Evolutionary conservation across 1,284 basidiomycete genomes (phyloP).

Genomic region (Trametes sp.): DNA sequence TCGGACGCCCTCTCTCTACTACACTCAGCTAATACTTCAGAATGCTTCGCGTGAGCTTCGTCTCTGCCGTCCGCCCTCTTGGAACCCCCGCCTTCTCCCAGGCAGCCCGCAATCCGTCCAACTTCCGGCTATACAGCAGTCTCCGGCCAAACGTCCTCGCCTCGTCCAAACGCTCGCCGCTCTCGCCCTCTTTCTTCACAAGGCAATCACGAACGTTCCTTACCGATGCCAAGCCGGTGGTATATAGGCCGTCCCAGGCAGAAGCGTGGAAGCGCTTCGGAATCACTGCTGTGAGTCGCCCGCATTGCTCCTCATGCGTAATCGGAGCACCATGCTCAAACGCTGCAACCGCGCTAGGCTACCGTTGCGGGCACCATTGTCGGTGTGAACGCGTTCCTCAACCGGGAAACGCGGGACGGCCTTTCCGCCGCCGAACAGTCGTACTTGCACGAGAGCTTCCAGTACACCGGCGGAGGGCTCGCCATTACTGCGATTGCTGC

Average conservation of each 20-base stretch:
- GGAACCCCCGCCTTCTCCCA: conserved; percentile 27
- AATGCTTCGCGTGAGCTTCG: conserved; percentile 46
- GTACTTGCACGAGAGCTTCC: conserved; percentile 86
- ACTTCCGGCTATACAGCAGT: conserved; percentile 41
- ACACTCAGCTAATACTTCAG: not conserved
- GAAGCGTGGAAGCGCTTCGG: conserved; percentile 58
- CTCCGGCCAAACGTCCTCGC: conserved; percentile 43
- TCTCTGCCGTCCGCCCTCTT: conserved; percentile 37
- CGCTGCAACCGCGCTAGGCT: conserved; percentile 47
- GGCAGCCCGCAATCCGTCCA: conserved; percentile 27
- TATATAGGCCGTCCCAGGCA: conserved; percentile 46
- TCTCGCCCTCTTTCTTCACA: conserved; percentile 33
- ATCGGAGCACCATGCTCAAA: not conserved
- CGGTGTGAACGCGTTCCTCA: conserved; percentile 70
- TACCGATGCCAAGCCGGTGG: conserved; percentile 51
- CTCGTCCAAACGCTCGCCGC: conserved; percentile 36
- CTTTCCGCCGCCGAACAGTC: conserved; percentile 67
- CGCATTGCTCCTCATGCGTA: not conserved
- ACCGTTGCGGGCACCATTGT: conserved; percentile 76
- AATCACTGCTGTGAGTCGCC: conserved; percentile 55
- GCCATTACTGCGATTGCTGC: conserved; percentile 81
- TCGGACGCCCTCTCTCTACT: conserved; percentile 13
- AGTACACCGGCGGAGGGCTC: conserved; percentile 86
- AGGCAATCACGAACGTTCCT: conserved; percentile 47
- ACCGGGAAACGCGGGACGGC: conserved; percentile 79